Base-by-base conservation (phyloP, 257 asterid genomes). In the Solanum ossicruentum region DNA sequence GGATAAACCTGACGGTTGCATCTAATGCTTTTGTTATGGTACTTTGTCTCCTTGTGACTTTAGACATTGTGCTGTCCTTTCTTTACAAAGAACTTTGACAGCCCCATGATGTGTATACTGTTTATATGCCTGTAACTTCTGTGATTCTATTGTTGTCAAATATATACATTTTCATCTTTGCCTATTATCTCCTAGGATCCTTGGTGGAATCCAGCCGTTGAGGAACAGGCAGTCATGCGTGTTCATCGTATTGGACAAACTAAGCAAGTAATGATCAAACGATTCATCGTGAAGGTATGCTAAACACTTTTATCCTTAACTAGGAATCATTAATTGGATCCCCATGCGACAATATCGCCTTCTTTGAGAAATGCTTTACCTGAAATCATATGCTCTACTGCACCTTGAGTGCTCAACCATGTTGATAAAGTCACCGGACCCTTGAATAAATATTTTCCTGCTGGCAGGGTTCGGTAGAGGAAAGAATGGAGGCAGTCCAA, bases 121-220 rank as follows among this genome's bases (percentile, higher is more conserved):
- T 6, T 69, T 41, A 23, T 66, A 80, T 13, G 45, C 2, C 43
- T 17, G 32, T 3, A 60, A 28, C 17, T 87, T 69, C 61, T 77
- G 83, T 7, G 66, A 78, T 54, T 78, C 49, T 52, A 10, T 78
- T 78, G 63, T 52, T 6, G 28, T 52, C 83, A 52, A 78, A 78
- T 52, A 78, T 52, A 52, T 54, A 52, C 18, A 5, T 52, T 17
- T 52, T 78, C 66, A 78, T 28, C 83, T 78, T 78, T 28, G 49
- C 26, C 61, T 83, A 77, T 23, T 75, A 23, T 47, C 41, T 32
- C 85, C 87, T 89, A 96, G 99, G 99, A 96, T 90, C 99, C 99
- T 6, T 96, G 98, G 99, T 96, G 99, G 99, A 96, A 96, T 90
- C 98, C 98, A 43, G 99, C 99, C 72, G 99, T 96, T 45, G 99